phyloP scores from a whole-genome alignment of 257 asterid genomes.

The Solanum gracilifrons region DNA sequence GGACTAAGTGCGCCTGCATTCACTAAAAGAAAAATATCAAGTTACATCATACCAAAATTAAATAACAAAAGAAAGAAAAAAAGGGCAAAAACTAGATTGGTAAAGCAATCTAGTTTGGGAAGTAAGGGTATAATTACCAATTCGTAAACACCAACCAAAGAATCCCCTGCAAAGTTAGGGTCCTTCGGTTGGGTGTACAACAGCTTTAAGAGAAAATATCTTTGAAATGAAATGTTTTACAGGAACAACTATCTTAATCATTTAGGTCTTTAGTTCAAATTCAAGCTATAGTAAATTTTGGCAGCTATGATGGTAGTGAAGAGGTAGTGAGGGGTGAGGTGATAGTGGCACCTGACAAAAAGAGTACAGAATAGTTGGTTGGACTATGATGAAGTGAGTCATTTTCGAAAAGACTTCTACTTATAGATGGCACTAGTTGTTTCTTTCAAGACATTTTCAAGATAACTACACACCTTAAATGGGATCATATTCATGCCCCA shows the following conservation, averaged over 20 bases:
- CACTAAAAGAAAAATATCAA: conserved; percentile 81
- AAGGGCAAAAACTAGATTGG: not conserved
- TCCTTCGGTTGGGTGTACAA: not conserved
- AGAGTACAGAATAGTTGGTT: not conserved
- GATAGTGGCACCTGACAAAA: not conserved
- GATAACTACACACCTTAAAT: not conserved
- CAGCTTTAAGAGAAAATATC: not conserved
- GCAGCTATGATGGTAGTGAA: not conserved
- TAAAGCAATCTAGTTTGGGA: not conserved
- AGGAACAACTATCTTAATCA: not conserved
- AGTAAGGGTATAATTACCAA: not conserved
- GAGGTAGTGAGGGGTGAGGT: not conserved
- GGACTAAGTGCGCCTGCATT: conserved; percentile 88
- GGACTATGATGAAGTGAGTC: not conserved
- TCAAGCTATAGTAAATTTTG: not conserved
- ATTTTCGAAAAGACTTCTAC: not conserved
- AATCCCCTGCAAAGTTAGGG: not conserved
- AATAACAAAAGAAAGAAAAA: not conserved
- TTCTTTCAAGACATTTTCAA: not conserved
- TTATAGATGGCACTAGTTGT: not conserved
- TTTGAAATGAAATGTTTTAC: not conserved
- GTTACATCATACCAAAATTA: conserved; percentile 37
- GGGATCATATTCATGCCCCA: not conserved
- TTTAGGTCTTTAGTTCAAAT: not conserved
- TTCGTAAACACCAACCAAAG: not conserved